A percentile compares a stretch with the other conserved stretches of the same genome.
Conservation (phyloP, 2,329 filamentous ascomycete species). For the Pyricularia sp. region DNA sequence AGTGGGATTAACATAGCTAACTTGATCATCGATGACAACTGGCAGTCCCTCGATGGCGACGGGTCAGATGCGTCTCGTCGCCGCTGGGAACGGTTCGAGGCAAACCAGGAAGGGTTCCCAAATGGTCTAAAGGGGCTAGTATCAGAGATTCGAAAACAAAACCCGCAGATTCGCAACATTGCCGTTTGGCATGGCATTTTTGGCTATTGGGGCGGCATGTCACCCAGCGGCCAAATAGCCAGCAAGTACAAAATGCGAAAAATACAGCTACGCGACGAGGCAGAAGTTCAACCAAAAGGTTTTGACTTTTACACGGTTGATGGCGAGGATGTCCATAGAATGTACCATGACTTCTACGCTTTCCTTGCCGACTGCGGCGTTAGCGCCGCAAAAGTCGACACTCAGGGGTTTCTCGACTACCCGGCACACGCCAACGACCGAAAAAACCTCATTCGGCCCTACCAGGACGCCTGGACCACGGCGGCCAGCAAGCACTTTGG, state of each 20-base stretch:
- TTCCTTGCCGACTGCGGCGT: slow-evolving; percentile 66
- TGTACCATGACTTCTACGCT: slow-evolving; percentile 85
- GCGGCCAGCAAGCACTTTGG: slow-evolving; percentile 66
- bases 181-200: slow-evolving; percentile 89
- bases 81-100: slow-evolving; percentile 76
- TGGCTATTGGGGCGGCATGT: slow-evolving; percentile 84
- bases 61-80: slow-evolving; percentile 39
- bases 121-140: slow-evolving; percentile 62
- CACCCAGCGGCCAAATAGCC: slow-evolving; percentile 59
- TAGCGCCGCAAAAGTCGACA: slow-evolving; percentile 84
- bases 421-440: slow-evolving; percentile 56
- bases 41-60: slow-evolving; percentile 60
- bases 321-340: slow-evolving; percentile 55
- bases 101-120: slow-evolving; percentile 66
- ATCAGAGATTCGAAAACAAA: slow-evolving; percentile 50
- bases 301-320: slow-evolving; percentile 57
- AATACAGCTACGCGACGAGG: slow-evolving; percentile 34
- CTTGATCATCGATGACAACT: slow-evolving; percentile 94
- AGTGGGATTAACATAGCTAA: slow-evolving; percentile 67
- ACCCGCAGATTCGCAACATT: slow-evolving; percentile 66
- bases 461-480: slow-evolving; percentile 78
- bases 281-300: not conserved
- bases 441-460: slow-evolving; percentile 57
- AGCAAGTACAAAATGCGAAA: slow-evolving; percentile 63
- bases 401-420: slow-evolving; percentile 77